Evolutionary conservation across 2,329 filamentous ascomycete genomes (phyloP).

Genomic region (Monilinia polystroma): DNA sequence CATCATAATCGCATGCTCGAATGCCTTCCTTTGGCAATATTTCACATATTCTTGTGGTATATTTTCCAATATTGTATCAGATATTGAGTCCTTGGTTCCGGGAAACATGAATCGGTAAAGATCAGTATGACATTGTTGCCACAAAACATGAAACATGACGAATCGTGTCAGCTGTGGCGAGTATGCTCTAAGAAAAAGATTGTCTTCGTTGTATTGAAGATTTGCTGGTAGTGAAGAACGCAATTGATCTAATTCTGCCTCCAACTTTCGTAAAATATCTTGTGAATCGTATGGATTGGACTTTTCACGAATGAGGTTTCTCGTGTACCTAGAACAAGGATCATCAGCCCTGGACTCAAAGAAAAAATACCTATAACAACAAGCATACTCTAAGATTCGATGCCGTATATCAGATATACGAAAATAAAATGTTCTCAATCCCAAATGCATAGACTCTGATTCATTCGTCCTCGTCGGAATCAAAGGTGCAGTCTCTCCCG

Average conservation of each 20-base stretch:
- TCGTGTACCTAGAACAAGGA: not conserved
- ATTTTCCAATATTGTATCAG: conserved; percentile 6
- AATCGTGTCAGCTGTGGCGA: conserved; percentile 21
- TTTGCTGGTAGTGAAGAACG: conserved; percentile 17
- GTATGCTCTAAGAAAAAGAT: conserved; percentile 22
- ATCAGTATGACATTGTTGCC: conserved; percentile 21
- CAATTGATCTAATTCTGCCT: conserved; percentile 15
- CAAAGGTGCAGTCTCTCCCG: conserved; percentile 21
- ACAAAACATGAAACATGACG: conserved; percentile 22
- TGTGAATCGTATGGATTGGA: conserved; percentile 20
- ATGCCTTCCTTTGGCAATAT: conserved; percentile 20
- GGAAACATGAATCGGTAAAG: conserved; percentile 22
- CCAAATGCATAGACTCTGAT: conserved; percentile 21
- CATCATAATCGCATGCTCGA: conserved; percentile 17
- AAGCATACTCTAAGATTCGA: conserved; percentile 21
- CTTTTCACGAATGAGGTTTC: conserved; percentile 20
- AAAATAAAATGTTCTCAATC: conserved; percentile 21
- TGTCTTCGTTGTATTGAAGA: conserved; percentile 23
- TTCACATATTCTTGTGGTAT: conserved; percentile 12
- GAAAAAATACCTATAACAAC: not conserved
- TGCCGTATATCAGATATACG: conserved; percentile 22
- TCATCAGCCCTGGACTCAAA: not conserved
- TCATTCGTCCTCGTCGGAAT: conserved; percentile 10
- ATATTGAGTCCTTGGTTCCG: conserved; percentile 19
- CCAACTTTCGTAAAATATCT: conserved; percentile 15